Conservation (phyloP, 2,329 filamentous ascomycete species). For the Domatiomyces catenatus region DNA sequence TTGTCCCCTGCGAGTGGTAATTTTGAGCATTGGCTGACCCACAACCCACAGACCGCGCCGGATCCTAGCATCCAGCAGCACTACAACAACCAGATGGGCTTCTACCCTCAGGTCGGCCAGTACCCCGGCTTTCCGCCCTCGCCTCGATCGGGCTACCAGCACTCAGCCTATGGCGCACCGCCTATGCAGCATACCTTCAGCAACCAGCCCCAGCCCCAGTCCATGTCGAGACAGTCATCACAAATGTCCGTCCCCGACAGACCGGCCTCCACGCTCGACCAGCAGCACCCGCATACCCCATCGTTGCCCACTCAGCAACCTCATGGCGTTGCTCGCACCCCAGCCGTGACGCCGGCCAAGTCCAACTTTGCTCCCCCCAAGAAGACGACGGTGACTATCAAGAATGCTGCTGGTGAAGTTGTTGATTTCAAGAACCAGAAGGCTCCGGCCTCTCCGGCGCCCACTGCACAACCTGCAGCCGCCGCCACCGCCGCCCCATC, state of each 20-base stretch:
- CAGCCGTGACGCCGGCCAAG: constrained; percentile 45
- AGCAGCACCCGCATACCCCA: constrained; percentile 34
- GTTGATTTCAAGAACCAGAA: constrained; percentile 49
- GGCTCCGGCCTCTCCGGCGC: background rate
- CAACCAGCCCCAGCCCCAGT: constrained; percentile 30
- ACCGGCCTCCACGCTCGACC: constrained; percentile 43
- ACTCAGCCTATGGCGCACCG: constrained; percentile 33
- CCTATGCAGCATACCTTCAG: constrained; percentile 40
- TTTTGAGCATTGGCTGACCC: constrained; percentile 63
- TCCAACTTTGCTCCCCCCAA: constrained; percentile 49
- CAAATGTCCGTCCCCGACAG: constrained; percentile 59
- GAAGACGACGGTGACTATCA: constrained; percentile 59
- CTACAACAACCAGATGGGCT: constrained; percentile 14
- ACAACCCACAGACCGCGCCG: constrained; percentile 33
- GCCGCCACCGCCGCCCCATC: constrained; percentile 42
- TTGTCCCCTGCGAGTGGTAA: constrained; percentile 54
- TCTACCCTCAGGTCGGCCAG: constrained; percentile 14
- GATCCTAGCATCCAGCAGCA: constrained; percentile 17
- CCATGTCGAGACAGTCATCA: constrained; percentile 71
- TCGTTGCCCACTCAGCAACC: constrained; percentile 28
- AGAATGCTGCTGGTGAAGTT: constrained; percentile 62
- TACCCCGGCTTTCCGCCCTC: constrained; percentile 30
- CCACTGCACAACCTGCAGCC: constrained; percentile 42
- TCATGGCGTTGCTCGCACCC: constrained; percentile 39
- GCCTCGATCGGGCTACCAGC: constrained; percentile 32